These are phyloP conservation scores for Citropsis articulata DNA, from an alignment of 345 rosid species.

Conservation along the genomic window DNA sequence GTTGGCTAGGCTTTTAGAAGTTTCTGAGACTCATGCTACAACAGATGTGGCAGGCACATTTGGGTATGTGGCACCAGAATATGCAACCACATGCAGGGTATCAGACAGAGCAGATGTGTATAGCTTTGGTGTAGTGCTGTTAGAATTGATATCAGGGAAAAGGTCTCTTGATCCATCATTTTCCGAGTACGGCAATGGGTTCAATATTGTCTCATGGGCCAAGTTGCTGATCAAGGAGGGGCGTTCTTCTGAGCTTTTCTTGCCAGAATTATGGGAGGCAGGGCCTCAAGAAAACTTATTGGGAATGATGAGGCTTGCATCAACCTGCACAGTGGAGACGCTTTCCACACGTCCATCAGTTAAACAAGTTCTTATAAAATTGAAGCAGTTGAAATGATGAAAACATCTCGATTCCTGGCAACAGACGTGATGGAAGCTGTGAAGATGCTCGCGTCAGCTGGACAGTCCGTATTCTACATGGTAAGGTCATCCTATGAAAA, in stretches of 20 bases:
- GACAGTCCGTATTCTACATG: conserved; percentile 6
- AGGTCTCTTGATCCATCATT: conserved; percentile 69
- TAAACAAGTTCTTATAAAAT: conserved; percentile 50
- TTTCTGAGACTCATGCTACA: conserved; percentile 68
- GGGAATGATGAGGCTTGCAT: conserved; percentile 52
- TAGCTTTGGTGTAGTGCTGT: conserved; percentile 60
- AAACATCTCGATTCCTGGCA: not conserved
- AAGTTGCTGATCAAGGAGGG: conserved; percentile 54
- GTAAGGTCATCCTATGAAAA: conserved; percentile 9
- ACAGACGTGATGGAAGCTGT: not conserved
- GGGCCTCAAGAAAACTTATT: conserved; percentile 48
- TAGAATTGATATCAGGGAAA: conserved; percentile 66
- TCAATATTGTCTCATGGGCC: conserved; percentile 68
- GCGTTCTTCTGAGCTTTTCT: conserved; percentile 44
- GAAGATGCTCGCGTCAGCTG: conserved; percentile 4
- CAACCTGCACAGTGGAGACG: conserved; percentile 52
- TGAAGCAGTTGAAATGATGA: conserved; percentile 51
- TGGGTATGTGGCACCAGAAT: conserved; percentile 76
- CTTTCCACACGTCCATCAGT: conserved; percentile 53
- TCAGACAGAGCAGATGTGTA: conserved; percentile 76
- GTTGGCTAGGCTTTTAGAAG: conserved; percentile 63
- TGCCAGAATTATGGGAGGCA: conserved; percentile 44
- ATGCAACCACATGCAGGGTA: conserved; percentile 73
- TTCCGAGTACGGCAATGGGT: conserved; percentile 57
- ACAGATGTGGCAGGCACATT: conserved; percentile 76